These are phyloP conservation scores for Cardamine resedifolia DNA, from an alignment of 345 rosid genomes.

Conservation along the genomic window DNA sequence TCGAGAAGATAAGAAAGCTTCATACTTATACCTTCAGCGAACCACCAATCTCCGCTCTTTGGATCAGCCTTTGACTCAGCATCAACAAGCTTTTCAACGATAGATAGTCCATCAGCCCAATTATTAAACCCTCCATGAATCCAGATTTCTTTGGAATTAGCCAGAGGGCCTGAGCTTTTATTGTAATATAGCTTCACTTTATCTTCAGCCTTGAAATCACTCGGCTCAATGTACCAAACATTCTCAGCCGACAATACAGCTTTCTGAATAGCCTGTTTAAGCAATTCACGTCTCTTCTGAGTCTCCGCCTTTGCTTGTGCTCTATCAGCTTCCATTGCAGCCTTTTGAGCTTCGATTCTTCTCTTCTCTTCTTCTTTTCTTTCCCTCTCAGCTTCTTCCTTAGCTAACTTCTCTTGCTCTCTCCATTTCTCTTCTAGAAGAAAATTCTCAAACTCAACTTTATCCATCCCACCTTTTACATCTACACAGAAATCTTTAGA, in stretches of 20 bases:
- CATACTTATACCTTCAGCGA: constrained; percentile 58
- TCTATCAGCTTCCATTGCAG: constrained; percentile 75
- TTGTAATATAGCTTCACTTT: constrained; percentile 62
- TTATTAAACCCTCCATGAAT: constrained; percentile 86
- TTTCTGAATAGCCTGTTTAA: constrained; percentile 49
- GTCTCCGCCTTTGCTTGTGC: constrained; percentile 68
- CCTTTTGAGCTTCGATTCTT: constrained; percentile 63
- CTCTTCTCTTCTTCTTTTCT: constrained; percentile 74
- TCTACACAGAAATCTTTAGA: constrained; percentile 62
- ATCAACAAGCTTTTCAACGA: constrained; percentile 55
- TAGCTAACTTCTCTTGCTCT: constrained; percentile 75
- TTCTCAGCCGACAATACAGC: constrained; percentile 51
- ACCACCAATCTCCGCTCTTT: constrained; percentile 83
- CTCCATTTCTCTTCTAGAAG: constrained; percentile 77
- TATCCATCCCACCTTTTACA: constrained; percentile 77
- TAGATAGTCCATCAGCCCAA: constrained; percentile 75
- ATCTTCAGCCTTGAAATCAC: constrained; percentile 56
- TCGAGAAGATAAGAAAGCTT: constrained; percentile 10
- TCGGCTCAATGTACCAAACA: constrained; percentile 78
- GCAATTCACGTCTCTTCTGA: constrained; percentile 47
- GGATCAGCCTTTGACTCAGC: constrained; percentile 45
- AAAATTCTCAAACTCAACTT: constrained; percentile 72
- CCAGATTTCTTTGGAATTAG: constrained; percentile 70
- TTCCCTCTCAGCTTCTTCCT: constrained; percentile 76
- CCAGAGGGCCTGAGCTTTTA: constrained; percentile 73